phyloP scores from a whole-genome alignment of 2,329 filamentous ascomycete species.

The Colletotrichum karsti region DNA sequence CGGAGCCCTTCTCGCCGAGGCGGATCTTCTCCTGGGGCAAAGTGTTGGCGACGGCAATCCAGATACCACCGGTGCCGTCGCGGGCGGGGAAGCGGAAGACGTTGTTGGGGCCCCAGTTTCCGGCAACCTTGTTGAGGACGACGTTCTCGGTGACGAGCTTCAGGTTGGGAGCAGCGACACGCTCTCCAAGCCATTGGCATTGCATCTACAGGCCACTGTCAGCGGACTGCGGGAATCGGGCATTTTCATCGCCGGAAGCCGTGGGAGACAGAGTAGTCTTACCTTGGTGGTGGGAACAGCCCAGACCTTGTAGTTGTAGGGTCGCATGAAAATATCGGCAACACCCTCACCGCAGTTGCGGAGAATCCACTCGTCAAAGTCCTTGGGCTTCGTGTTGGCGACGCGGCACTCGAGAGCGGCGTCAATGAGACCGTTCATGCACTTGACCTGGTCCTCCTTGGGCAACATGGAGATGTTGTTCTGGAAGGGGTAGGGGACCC shows the following conservation, averaged over 20 bases:
- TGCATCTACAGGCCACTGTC: conserved; percentile 78
- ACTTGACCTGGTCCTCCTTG: conserved; percentile 95
- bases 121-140: conserved; percentile 93
- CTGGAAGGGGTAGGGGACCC: conserved; percentile 99
- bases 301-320: conserved; percentile 99
- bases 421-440: conserved; percentile 96
- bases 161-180: conserved; percentile 94
- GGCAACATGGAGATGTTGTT: conserved; percentile 99
- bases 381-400: conserved; percentile 88
- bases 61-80: conserved; percentile 97
- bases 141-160: conserved; percentile 95
- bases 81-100: conserved; percentile 98
- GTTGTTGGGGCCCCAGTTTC: conserved; percentile 97
- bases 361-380: conserved; percentile 99
- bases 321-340: conserved; percentile 97
- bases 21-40: conserved; percentile 90
- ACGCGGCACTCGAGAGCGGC: conserved; percentile 88
- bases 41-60: conserved; percentile 95
- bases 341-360: conserved; percentile 90
- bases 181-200: conserved; percentile 98
- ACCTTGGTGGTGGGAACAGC: conserved; percentile 97
- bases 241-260: too few species aligned
- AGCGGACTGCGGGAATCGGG: not conserved
- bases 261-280: conserved; percentile 39
- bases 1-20: conserved; percentile 85